phyloP scores from a whole-genome alignment of 2,329 filamentous ascomycete genomes.

The Diplodia scrobiculata region DNA sequence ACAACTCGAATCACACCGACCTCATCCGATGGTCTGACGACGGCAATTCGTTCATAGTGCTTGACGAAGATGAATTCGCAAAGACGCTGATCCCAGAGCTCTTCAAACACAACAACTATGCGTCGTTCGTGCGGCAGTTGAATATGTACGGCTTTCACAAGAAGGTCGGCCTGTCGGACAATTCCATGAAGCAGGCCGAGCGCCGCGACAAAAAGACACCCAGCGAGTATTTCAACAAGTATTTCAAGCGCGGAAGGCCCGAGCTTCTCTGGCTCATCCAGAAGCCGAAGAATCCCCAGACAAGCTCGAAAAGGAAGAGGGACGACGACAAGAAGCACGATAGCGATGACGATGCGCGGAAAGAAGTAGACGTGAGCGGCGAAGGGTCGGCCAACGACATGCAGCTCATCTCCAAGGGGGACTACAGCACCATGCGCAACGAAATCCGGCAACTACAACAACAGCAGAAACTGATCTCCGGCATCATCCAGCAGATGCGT shows the following conservation, averaged over 20 bases:
- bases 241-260: constrained; percentile 88
- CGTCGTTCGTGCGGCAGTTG: constrained; percentile 73
- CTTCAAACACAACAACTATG: constrained; percentile 80
- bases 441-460: constrained; percentile 81
- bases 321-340: constrained; percentile 68
- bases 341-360: constrained; percentile 64
- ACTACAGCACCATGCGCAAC: constrained; percentile 73
- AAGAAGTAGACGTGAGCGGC: constrained; percentile 46
- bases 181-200: constrained; percentile 96
- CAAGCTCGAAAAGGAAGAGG: constrained; percentile 52
- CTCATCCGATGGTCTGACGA: constrained; percentile 96
- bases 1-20: constrained; percentile 89
- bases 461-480: constrained; percentile 83
- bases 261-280: constrained; percentile 95
- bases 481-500: constrained; percentile 76
- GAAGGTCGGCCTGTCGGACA: constrained; percentile 76
- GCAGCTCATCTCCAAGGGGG: constrained; percentile 65
- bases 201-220: constrained; percentile 98
- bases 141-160: constrained; percentile 61
- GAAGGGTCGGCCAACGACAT: constrained; percentile 42
- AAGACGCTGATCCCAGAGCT: constrained; percentile 72
- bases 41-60: constrained; percentile 92
- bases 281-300: constrained; percentile 76
- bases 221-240: constrained; percentile 96
- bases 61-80: constrained; percentile 90